A percentile compares a stretch with the other conserved stretches of the same genome.
Evolutionary conservation across 192 early-diverging fungal species (phyloP).

Genomic region (Linnemannia exigua): DNA sequence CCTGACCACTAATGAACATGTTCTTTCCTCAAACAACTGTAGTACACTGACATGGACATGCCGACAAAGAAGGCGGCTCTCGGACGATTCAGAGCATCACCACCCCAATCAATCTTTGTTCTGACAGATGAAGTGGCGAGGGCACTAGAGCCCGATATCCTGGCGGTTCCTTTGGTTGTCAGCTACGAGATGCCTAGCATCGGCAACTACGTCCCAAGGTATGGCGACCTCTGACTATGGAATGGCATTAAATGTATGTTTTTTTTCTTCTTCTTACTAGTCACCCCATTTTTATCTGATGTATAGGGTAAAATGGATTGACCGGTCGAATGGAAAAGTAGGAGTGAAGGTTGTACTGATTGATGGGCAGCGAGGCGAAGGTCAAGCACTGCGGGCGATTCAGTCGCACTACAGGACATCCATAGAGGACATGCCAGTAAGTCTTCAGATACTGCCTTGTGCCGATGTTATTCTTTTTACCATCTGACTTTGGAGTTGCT

Average conservation of each 20-base stretch:
- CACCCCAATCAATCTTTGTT: slow-evolving; percentile 25
- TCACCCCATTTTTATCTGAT: background rate
- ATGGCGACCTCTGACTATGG: background rate
- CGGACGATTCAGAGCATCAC: slow-evolving; percentile 21
- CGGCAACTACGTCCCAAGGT: slow-evolving; percentile 47
- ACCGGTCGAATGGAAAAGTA: slow-evolving; percentile 39
- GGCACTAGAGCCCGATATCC: slow-evolving; percentile 24
- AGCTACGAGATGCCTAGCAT: slow-evolving; percentile 50
- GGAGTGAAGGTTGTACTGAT: slow-evolving; percentile 49
- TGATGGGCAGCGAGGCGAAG: slow-evolving; percentile 48
- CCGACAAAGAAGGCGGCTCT: slow-evolving; percentile 22
- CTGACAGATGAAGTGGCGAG: slow-evolving; percentile 33
- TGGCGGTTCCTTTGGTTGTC: slow-evolving; percentile 40
- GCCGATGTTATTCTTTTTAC: too few species aligned
- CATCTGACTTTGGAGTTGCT: too few species aligned
- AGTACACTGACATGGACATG: slow-evolving; percentile 56
- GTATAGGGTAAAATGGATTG: slow-evolving; percentile 54
- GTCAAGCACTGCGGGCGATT: slow-evolving; percentile 33
- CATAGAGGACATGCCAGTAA: slow-evolving; percentile 57
- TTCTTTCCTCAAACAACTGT: slow-evolving; percentile 5
- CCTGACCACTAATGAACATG: background rate
- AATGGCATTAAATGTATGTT: too few species aligned
- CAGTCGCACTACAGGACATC: slow-evolving; percentile 48
- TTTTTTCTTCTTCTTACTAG: background rate
- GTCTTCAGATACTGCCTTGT: too few species aligned